Evolutionary conservation across 805 yeast genomes (phyloP).

Genomic region (Zygoascus biomembranicola): DNA sequence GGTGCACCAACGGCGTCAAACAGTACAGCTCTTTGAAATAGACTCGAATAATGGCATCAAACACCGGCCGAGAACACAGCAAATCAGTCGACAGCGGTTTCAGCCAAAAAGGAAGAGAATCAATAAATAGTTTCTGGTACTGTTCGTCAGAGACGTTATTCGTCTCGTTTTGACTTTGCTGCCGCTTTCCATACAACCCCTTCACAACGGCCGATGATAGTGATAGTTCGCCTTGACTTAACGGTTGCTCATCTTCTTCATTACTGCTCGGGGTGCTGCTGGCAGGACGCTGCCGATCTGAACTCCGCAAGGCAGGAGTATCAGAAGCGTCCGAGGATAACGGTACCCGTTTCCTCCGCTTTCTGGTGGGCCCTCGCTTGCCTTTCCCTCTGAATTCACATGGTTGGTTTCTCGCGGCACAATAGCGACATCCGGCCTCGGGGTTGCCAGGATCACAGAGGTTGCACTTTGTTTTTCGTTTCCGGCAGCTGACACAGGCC

Average conservation of each 20-base stretch:
- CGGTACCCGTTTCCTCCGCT: background rate
- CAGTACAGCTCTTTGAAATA: constrained; percentile 3
- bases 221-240: background rate
- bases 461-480: background rate
- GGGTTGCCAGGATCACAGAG: background rate
- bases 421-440: background rate
- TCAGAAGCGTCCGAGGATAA: background rate
- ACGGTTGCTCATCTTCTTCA: background rate
- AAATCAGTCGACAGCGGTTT: constrained; percentile 1
- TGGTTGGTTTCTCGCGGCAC: background rate
- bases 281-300: background rate
- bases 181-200: background rate
- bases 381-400: background rate
- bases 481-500: background rate
- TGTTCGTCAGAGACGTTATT: background rate
- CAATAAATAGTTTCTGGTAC: background rate
- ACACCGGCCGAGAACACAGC: constrained; percentile 1
- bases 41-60: background rate
- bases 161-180: background rate
- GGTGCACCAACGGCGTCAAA: constrained; percentile 4
- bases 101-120: background rate
- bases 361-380: background rate
- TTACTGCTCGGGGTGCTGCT: background rate
- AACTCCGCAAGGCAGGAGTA: background rate
- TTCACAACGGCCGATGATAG: background rate